phyloP scores from a whole-genome alignment of 1,139 yeast genomes.

The Hyphopichia wangnamkhiaoensis region DNA sequence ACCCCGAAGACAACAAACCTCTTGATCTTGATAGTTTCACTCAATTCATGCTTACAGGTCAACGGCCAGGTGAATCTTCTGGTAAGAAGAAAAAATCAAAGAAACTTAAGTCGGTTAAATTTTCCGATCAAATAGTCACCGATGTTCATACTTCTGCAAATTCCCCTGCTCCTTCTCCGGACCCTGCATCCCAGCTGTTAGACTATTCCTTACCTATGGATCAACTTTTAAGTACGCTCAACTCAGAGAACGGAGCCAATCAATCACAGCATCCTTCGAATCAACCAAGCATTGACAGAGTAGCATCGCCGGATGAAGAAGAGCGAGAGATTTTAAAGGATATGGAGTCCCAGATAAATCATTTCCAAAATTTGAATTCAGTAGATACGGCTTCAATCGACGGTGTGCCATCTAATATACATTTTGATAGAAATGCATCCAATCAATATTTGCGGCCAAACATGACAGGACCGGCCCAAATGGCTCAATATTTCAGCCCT shows the following conservation, averaged over 20 bases:
- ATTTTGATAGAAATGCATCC: conserved; percentile 20
- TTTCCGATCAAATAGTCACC: conserved; percentile 62
- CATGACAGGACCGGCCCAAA: conserved; percentile 56
- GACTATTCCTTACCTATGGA: conserved; percentile 77
- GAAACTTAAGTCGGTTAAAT: conserved; percentile 63
- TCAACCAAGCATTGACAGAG: conserved; percentile 15
- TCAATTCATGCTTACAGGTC: conserved; percentile 72
- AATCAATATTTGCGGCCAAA: conserved; percentile 44
- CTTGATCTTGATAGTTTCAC: conserved; percentile 76
- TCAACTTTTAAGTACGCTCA: conserved; percentile 53
- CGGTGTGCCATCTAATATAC: conserved; percentile 55
- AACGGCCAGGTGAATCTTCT: conserved; percentile 51
- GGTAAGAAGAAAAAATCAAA: conserved; percentile 31
- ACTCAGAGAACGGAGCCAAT: background rate
- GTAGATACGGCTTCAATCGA: conserved; percentile 66
- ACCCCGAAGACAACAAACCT: conserved; percentile 21
- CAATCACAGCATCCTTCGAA: background rate
- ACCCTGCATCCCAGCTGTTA: conserved; percentile 26
- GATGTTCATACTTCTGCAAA: conserved; percentile 37
- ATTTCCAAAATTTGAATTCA: conserved; percentile 60
- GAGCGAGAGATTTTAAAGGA: conserved; percentile 64
- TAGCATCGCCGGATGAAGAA: conserved; percentile 43
- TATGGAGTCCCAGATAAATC: conserved; percentile 66
- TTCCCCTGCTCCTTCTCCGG: conserved; percentile 27
- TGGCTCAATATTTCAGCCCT: conserved; percentile 29